Base-by-base conservation (phyloP, 768 basidiomycete species). In the Termitomyces eurrhizus region DNA sequence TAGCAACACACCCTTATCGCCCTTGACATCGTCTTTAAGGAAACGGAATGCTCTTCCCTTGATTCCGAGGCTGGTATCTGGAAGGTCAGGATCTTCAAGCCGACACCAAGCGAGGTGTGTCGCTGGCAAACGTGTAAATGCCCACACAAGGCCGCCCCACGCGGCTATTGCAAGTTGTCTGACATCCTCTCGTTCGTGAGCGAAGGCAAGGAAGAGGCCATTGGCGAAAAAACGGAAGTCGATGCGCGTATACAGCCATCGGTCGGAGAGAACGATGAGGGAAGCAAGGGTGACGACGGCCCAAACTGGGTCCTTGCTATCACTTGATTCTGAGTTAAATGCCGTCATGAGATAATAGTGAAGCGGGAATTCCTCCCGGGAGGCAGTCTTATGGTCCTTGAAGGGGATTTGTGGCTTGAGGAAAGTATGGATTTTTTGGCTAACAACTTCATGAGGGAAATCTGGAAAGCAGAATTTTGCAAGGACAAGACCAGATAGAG, bases 91-190 rank as follows among this genome's bases (percentile, higher is more conserved):
- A 26, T 41, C 56, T 18, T 48, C 61, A 11, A 21, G 29, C 13
- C 75, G 73, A 50, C 85, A 65, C 18, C 75, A 65, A 26, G 51
- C 49, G 6, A 24, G 56, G 29, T 65, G 61, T 2, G 18, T 52
- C 36, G 53, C 16, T 5, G 64, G 64, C 13, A 65, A 33, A 14
- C 49, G 76, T 21, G 77, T 70, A 60, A 81, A 85, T 1, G 80
- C 77, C 85, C 86, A 87, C 24, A 87, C 70, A 32, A 87, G 72
- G 55, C 80, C 77, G 55, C 73, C 75, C 85, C 85, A 88, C 24
- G 81, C 69, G 39, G 76, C 76, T 1, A 78, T 67, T 46, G 79
- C 76, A 8, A 83, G 69, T 18, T 71, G 66, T 13, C 72, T 73
- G 12, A 81, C 70, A 6, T 69, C 54, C 12, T 68, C 65, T n/a